phyloP scores from a whole-genome alignment of 768 basidiomycete genomes.

The Trametes elegans region DNA sequence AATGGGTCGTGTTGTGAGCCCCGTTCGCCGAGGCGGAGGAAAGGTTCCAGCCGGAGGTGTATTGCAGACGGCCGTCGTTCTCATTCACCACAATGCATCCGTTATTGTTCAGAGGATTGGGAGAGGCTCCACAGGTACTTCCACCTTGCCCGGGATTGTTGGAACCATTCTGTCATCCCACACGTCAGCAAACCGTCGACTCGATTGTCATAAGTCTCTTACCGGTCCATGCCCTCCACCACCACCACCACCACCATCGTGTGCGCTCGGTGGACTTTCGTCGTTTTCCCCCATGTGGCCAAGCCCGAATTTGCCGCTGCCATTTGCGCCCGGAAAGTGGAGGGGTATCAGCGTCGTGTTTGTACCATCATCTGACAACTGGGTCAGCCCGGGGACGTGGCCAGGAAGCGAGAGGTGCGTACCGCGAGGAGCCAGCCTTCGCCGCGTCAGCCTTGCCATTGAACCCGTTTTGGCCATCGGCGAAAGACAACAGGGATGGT shows the following conservation, averaged over 20 bases:
- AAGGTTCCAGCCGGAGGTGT: not conserved
- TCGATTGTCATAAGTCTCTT: not conserved
- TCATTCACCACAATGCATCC: not conserved
- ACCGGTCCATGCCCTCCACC: too few relatives aligned
- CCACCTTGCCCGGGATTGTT: not conserved
- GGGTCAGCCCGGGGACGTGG: too few relatives aligned
- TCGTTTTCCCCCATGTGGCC: too few relatives aligned
- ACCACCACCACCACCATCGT: too few relatives aligned
- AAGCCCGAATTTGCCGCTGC: too few relatives aligned
- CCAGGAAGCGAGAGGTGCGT: not conserved
- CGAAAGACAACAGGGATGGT: not conserved
- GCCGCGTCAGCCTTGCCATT: not conserved
- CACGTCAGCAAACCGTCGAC: not conserved
- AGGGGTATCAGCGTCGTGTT: not conserved
- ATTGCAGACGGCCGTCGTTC: conserved; percentile 5
- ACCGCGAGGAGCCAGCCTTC: conserved; percentile 3
- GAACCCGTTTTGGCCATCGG: too few relatives aligned
- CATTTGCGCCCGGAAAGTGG: too few relatives aligned
- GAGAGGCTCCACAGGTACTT: not conserved
- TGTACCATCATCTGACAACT: not conserved
- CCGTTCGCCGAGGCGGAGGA: not conserved
- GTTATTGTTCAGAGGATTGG: not conserved
- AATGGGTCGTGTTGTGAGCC: not conserved
- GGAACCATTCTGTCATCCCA: not conserved
- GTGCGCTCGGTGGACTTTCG: too few relatives aligned